These are phyloP conservation scores for Bipolaris gigantea DNA, from an alignment of 2,329 filamentous ascomycete species.

Conservation along the genomic window DNA sequence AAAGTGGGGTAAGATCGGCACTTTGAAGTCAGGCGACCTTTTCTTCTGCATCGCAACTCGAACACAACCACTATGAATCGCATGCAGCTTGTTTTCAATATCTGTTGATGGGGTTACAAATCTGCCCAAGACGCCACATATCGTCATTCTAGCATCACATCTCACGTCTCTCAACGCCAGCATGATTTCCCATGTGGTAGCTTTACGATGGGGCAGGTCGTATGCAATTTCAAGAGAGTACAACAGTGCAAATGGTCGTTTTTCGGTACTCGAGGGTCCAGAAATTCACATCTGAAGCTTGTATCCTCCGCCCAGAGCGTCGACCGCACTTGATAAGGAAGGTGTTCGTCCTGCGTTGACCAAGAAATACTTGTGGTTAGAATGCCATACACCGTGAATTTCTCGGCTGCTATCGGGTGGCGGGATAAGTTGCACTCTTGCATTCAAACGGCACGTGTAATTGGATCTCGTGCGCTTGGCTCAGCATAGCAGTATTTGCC, in stretches of 20 bases:
- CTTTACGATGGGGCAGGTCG: neutral
- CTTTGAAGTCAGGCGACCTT: neutral
- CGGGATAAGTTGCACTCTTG: neutral
- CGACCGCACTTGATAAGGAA: constrained; percentile 20
- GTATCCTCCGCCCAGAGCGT: neutral
- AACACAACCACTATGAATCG: neutral
- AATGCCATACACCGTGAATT: neutral
- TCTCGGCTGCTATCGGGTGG: constrained; percentile 2
- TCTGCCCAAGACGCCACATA: too few species aligned
- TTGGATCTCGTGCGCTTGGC: constrained; percentile 10
- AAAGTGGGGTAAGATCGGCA: constrained; percentile 6
- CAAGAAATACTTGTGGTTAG: constrained; percentile 2
- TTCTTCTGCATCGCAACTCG: neutral
- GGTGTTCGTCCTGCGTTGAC: constrained; percentile 12
- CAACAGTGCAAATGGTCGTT: neutral
- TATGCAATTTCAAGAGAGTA: neutral
- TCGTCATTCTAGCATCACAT: too few species aligned
- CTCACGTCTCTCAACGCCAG: neutral
- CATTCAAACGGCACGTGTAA: neutral
- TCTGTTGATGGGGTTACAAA: neutral
- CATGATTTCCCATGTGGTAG: neutral
- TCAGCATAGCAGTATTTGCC: constrained; percentile 7
- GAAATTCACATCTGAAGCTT: neutral
- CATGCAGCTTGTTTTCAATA: neutral
- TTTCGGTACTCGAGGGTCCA: neutral